Base-by-base conservation (phyloP, 2,329 filamentous ascomycete species). In the Verruconis gallopava region DNA sequence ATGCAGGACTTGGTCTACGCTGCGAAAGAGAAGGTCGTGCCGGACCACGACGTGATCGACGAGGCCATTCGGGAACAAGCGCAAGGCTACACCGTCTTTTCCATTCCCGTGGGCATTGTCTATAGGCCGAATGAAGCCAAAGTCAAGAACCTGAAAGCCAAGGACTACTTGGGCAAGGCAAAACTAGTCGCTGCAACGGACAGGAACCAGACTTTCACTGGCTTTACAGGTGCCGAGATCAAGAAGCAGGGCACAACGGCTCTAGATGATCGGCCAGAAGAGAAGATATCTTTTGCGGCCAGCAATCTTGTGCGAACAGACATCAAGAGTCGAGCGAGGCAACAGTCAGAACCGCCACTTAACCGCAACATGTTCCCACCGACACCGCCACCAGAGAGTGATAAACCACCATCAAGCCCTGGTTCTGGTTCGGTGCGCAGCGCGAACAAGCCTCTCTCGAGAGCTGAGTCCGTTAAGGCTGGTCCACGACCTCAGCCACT, bases 21-120 rank as follows among this genome's bases (percentile, higher is more conserved):
- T 1, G 83, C 85, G 19, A 91, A 94, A 61, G 91, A 96, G 63
- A 96, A 96, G 67, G 84, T 91, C 37, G 88, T 94, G 1, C 81
- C 89, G 42, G 89, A 96, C 53, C 91, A 98, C 64, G 85, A 93
- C 58, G 91, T 98, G 48, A 98, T 98, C 50, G 88, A 98, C 54
- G 91, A 98, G 62, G 91, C 91, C 3, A 96, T 98, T 50, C 71
- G 75, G 42, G 91, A 96, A 59, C 79, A 88, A 54, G 91, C 91
- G 46, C 86, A 95, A 83, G 91, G 89, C 37, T 98, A 98, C 57
- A 96, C 91, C 1, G 91, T 98, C 33, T 98, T 98, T 65, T 96
- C 88, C 0, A 96, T 96, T 41, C 91, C 91, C 1, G 88, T 96
- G 11, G 91, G 91, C 18, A 84, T 95, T 21, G 75, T 98, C 13